These are phyloP conservation scores for Saccharomycopsis capsularis DNA, from an alignment of 805 yeast genomes.

Conservation along the genomic window DNA sequence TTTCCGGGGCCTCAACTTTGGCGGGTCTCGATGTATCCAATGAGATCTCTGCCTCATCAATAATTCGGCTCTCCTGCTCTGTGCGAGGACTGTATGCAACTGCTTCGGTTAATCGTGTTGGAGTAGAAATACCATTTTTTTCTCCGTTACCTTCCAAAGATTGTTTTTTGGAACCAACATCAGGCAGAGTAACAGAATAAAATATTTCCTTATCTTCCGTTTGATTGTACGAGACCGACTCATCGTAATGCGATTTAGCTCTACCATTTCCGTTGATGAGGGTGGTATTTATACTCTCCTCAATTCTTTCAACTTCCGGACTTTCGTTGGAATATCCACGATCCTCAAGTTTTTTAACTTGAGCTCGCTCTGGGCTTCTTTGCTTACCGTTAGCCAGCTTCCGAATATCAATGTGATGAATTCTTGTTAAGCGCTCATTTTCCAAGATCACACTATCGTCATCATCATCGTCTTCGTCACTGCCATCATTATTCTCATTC, in stretches of 20 bases:
- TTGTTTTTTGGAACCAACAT: background rate
- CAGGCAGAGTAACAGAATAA: constrained; percentile 6
- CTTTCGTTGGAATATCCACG: no score
- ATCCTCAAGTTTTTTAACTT: no score
- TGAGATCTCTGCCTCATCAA: constrained; percentile 23
- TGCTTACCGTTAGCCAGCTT: no score
- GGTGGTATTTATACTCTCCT: no score
- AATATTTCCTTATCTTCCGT: constrained; percentile 1
- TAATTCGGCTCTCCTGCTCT: constrained; percentile 25
- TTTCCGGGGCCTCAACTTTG: constrained; percentile 13
- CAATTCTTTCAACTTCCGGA: no score
- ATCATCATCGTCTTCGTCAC: background rate
- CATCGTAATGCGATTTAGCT: no score
- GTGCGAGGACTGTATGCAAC: constrained; percentile 28
- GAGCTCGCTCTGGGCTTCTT: no score
- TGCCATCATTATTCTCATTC: background rate
- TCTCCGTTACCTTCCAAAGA: background rate
- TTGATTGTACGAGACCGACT: background rate
- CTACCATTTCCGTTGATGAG: no score
- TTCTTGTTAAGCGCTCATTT: constrained; percentile 11
- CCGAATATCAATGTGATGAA: background rate
- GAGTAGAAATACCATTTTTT: constrained; percentile 22
- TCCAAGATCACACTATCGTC: constrained; percentile 14
- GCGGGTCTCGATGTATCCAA: constrained; percentile 21
- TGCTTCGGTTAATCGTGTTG: constrained; percentile 29